phyloP scores from a whole-genome alignment of 495 filamentous ascomycete genomes.

The Oleoguttula mirabilis region DNA sequence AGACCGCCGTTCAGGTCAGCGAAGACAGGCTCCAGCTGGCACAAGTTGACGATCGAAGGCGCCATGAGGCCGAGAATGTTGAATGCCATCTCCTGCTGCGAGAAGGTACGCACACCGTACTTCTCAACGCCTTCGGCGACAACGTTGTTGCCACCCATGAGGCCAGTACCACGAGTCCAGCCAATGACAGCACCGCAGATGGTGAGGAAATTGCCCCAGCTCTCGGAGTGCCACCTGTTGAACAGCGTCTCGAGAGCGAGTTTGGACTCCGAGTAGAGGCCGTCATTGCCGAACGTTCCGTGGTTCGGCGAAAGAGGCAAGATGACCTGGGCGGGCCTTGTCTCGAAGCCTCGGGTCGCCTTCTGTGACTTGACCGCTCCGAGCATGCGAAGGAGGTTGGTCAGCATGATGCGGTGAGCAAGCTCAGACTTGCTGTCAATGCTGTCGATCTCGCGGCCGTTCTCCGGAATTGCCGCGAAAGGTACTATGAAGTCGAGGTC shows the following conservation, averaged over 20 bases:
- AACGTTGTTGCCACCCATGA: constrained; percentile 98
- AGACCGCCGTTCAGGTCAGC: constrained; percentile 96
- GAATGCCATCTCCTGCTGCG: constrained; percentile 99
- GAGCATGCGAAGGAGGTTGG: constrained; percentile 83
- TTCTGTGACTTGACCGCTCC: constrained; percentile 87
- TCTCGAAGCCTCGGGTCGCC: constrained; percentile 73
- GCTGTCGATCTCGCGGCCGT: constrained; percentile 92
- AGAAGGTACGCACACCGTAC: constrained; percentile 95
- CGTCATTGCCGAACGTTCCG: constrained; percentile 95
- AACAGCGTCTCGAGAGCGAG: constrained; percentile 93
- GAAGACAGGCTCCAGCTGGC: constrained; percentile 89
- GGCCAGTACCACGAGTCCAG: constrained; percentile 95
- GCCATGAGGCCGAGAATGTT: constrained; percentile 96
- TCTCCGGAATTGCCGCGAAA: constrained; percentile 95
- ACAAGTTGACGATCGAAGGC: constrained; percentile 84
- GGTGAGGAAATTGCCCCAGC: constrained; percentile 94
- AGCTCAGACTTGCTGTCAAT: constrained; percentile 98
- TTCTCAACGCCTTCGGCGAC: constrained; percentile 94
- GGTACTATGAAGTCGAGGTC: constrained; percentile 93
- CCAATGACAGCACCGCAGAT: constrained; percentile 98
- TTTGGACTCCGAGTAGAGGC: constrained; percentile 97
- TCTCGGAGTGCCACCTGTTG: constrained; percentile 97
- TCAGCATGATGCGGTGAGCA: constrained; percentile 98
- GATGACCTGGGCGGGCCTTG: constrained; percentile 90
- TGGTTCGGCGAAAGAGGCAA: constrained; percentile 95